Conservation (phyloP, 164 flowering plant genomes). For the Stephania japonica region DNA sequence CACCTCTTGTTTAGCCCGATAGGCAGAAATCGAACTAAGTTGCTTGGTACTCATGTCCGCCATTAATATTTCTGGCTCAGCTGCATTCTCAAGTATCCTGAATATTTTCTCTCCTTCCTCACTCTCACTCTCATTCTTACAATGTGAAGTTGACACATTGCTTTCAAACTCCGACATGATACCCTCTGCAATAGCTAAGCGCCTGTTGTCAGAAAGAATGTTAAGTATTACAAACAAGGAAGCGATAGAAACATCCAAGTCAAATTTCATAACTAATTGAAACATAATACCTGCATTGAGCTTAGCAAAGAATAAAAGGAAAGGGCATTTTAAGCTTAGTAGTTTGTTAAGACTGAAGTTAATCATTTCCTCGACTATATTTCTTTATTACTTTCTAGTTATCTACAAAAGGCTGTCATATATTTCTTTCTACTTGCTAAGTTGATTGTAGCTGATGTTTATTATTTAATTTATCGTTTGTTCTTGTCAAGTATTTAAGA, state of each 20-base stretch:
- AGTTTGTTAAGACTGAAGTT: too few relatives aligned
- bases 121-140: conserved; percentile 45
- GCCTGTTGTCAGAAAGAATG: conserved; percentile 38
- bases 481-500: too few relatives aligned
- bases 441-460: too few relatives aligned
- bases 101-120: conserved; percentile 80
- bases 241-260: not conserved
- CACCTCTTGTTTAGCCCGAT: conserved; percentile 76
- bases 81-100: conserved; percentile 68
- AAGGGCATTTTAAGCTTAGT: too few relatives aligned
- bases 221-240: not conserved
- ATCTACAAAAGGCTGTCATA: too few relatives aligned
- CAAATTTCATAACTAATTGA: not conserved
- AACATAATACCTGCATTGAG: not conserved
- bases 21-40: conserved; percentile 53
- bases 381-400: too few relatives aligned
- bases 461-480: too few relatives aligned
- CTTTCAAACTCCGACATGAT: conserved; percentile 50
- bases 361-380: too few relatives aligned
- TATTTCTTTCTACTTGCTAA: too few relatives aligned
- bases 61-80: conserved; percentile 91
- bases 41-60: conserved; percentile 85
- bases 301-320: too few relatives aligned
- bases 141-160: conserved; percentile 21
- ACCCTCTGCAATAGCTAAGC: conserved; percentile 61